Conservation (phyloP, 441 rosid genomes). For the Erodium trifolium region DNA sequence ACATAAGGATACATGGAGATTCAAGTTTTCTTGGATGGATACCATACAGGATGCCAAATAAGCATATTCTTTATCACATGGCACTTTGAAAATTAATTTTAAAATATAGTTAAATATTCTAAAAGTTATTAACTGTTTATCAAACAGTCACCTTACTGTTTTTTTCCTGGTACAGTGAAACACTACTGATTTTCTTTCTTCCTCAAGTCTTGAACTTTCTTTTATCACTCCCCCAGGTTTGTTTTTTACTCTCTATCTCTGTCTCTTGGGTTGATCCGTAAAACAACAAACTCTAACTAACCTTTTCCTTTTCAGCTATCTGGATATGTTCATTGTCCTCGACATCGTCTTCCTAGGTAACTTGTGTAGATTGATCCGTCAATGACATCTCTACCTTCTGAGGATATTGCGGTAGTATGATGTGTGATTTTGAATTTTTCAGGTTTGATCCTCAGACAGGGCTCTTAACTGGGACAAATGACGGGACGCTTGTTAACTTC, state of each 20-base stretch:
- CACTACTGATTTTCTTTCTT: constrained; percentile 81
- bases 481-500: constrained; percentile 79
- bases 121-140: neutral
- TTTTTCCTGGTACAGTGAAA: constrained; percentile 55
- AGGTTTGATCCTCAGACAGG: constrained; percentile 87
- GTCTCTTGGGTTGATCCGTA: constrained; percentile 12
- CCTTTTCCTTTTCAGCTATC: constrained; percentile 44
- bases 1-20: neutral
- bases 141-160: constrained; percentile 10
- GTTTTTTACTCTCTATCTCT: constrained; percentile 12
- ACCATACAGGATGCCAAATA: neutral
- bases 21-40: neutral
- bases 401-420: neutral
- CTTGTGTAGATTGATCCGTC: neutral
- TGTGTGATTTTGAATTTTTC: constrained; percentile 13
- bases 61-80: neutral
- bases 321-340: constrained; percentile 73
- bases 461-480: constrained; percentile 71
- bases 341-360: constrained; percentile 93
- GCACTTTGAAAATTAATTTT: neutral
- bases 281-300: constrained; percentile 18
- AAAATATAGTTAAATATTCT: neutral
- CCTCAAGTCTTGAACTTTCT: constrained; percentile 92
- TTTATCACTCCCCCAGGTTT: constrained; percentile 86
- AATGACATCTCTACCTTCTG: neutral